These are phyloP conservation scores for Vanrija pseudolonga DNA, from an alignment of 1,284 basidiomycete species.

Conservation along the genomic window DNA sequence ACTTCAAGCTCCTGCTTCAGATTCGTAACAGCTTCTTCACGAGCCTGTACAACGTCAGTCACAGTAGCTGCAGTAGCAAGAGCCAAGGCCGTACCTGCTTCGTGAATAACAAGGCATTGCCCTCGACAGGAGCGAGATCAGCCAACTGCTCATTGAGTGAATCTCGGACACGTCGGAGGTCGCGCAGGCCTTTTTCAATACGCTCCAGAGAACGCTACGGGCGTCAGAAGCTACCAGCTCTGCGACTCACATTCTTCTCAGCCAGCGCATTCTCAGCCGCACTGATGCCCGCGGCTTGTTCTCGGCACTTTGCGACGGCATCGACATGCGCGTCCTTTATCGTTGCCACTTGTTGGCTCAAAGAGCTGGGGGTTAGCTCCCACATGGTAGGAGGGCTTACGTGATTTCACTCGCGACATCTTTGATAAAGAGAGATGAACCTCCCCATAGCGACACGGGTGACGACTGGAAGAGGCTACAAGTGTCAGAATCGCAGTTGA, in stretches of 20 bases:
- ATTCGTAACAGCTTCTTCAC: too few relatives aligned
- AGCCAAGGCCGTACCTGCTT: too few relatives aligned
- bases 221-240: too few relatives aligned
- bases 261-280: not conserved
- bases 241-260: not conserved
- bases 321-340: not conserved
- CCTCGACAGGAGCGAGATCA: too few relatives aligned
- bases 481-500: not conserved
- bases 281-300: not conserved
- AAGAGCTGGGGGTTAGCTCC: not conserved
- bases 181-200: not conserved
- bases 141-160: too few relatives aligned
- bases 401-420: not conserved
- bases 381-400: too few relatives aligned
- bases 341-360: not conserved
- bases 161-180: not conserved
- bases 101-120: too few relatives aligned
- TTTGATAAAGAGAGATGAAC: constrained; percentile 22
- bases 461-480: constrained; percentile 9
- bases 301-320: not conserved
- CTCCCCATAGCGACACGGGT: constrained; percentile 19
- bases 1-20: too few relatives aligned
- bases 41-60: too few relatives aligned
- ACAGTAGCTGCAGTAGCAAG: too few relatives aligned
- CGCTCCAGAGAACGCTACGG: not conserved